Conservation (phyloP, 495 filamentous ascomycete genomes). For the Neurospora sp. region DNA sequence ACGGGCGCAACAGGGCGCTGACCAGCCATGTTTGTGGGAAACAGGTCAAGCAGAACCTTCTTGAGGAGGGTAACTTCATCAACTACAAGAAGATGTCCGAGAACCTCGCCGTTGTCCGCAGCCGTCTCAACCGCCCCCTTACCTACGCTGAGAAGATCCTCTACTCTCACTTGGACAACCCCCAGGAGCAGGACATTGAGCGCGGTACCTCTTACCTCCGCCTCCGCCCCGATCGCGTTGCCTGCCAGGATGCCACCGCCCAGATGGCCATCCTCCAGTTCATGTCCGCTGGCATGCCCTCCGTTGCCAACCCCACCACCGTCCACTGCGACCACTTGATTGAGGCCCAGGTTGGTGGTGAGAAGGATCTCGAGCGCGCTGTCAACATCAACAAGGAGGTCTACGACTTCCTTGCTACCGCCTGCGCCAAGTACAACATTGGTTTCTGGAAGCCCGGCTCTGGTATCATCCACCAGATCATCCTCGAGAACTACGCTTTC, state of each 20-base stretch:
- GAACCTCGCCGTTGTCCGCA: constrained; percentile 84
- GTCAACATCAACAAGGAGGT: constrained; percentile 98
- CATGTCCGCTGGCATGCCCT: constrained; percentile 95
- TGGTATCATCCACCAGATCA: constrained; percentile 98
- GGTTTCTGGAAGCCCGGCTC: constrained; percentile 99
- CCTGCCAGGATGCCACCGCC: constrained; percentile 98
- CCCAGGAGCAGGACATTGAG: constrained; percentile 90
- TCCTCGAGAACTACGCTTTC: constrained; percentile 97
- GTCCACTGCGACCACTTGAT: constrained; percentile 99
- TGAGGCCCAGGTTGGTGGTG: constrained; percentile 90
- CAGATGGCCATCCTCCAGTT: constrained; percentile 99
- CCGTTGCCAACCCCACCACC: constrained; percentile 87
- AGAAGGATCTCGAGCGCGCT: constrained; percentile 88
- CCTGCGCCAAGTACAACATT: constrained; percentile 99
- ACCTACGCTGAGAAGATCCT: constrained; percentile 97
- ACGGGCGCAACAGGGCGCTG: not conserved
- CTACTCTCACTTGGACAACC: constrained; percentile 97
- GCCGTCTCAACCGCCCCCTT: constrained; percentile 80
- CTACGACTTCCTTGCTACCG: constrained; percentile 90
- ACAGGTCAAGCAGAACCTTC: constrained; percentile 47
- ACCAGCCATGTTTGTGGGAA: constrained; percentile 9
- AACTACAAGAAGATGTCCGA: constrained; percentile 92
- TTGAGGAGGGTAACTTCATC: constrained; percentile 48
- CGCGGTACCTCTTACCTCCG: constrained; percentile 91
- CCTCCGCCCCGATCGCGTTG: constrained; percentile 93